Evolutionary conservation across 2,329 filamentous ascomycete genomes (phyloP).

Genomic region (Diplodia seriata): DNA sequence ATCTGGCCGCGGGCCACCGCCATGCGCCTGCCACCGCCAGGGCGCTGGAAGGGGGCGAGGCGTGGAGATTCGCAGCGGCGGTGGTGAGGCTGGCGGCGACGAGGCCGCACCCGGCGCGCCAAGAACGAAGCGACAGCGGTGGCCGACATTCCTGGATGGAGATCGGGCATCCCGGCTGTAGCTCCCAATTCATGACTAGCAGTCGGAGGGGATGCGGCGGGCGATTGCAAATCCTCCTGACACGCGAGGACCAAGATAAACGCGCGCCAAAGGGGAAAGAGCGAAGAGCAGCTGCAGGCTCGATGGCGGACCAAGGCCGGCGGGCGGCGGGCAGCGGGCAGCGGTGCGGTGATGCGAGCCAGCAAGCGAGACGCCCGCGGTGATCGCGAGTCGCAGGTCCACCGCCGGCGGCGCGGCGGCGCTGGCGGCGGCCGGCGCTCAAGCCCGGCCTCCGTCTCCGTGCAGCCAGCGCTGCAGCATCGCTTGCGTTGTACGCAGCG

Average conservation of each 20-base stretch:
- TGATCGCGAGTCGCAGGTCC: slow-evolving; percentile 26
- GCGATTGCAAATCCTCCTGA: slow-evolving; percentile 31
- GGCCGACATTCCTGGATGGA: slow-evolving; percentile 28
- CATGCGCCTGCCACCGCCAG: slow-evolving; percentile 10
- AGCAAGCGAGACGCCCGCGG: no score
- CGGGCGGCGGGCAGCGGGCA: slow-evolving; percentile 17
- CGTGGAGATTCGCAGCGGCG: slow-evolving; percentile 7
- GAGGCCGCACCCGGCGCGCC: slow-evolving; percentile 27
- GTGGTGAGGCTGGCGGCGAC: slow-evolving; percentile 20
- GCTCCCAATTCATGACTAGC: slow-evolving; percentile 29
- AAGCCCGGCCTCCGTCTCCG: slow-evolving; percentile 9
- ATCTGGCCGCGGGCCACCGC: slow-evolving; percentile 23
- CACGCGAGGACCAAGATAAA: slow-evolving; percentile 29
- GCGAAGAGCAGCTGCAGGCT: not conserved
- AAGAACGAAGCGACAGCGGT: slow-evolving; percentile 18
- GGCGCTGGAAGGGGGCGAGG: slow-evolving; percentile 1
- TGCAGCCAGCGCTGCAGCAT: slow-evolving; percentile 12
- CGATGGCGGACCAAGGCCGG: not conserved
- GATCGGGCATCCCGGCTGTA: slow-evolving; percentile 29
- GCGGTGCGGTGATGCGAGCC: slow-evolving; percentile 21
- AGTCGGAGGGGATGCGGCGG: slow-evolving; percentile 19
- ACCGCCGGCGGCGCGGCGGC: slow-evolving; percentile 6
- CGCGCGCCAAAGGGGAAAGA: slow-evolving; percentile 29
- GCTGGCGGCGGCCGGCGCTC: not conserved
- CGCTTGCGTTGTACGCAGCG: slow-evolving; percentile 24